A percentile compares a stretch with the other conserved stretches of the same genome.
Evolutionary conservation across 2,329 filamentous ascomycete species (phyloP).

Genomic region (Metarhizium humberi): DNA sequence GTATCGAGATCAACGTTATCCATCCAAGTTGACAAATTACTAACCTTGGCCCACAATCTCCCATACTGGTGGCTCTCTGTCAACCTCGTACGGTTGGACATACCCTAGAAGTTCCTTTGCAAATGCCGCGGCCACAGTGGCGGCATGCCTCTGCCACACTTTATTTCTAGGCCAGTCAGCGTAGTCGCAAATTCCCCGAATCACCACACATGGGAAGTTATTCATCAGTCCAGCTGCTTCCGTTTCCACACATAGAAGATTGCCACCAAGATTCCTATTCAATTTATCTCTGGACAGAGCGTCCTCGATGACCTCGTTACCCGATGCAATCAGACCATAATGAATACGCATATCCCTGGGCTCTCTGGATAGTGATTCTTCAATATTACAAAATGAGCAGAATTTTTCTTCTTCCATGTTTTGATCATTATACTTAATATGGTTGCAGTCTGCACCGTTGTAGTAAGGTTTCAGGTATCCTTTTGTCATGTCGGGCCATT

Average conservation of each 20-base stretch:
- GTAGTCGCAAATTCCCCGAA: constrained; percentile 27
- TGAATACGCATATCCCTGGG: background rate
- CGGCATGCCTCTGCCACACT: constrained; percentile 19
- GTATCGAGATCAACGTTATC: too few relatives aligned
- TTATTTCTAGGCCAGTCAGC: constrained; percentile 23
- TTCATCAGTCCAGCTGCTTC: constrained; percentile 21
- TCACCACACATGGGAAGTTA: constrained; percentile 19
- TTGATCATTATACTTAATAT: too few relatives aligned
- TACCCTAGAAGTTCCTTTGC: constrained; percentile 14
- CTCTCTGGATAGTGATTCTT: background rate
- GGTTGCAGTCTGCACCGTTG: too few relatives aligned
- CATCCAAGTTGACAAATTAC: background rate
- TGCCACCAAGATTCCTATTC: background rate
- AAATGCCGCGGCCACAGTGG: constrained; percentile 20
- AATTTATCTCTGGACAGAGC: constrained; percentile 13
- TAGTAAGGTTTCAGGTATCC: too few relatives aligned
- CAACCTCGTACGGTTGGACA: constrained; percentile 9
- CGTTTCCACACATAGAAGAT: constrained; percentile 15
- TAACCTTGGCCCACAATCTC: constrained; percentile 5
- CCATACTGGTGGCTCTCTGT: constrained; percentile 6
- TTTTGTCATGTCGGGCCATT: too few relatives aligned
- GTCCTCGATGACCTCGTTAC: background rate
- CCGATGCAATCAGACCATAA: background rate
- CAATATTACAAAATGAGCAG: background rate
- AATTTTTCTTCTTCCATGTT: background rate